phyloP scores from a whole-genome alignment of 352 stramenopile species.

The Globisporangium polare region DNA sequence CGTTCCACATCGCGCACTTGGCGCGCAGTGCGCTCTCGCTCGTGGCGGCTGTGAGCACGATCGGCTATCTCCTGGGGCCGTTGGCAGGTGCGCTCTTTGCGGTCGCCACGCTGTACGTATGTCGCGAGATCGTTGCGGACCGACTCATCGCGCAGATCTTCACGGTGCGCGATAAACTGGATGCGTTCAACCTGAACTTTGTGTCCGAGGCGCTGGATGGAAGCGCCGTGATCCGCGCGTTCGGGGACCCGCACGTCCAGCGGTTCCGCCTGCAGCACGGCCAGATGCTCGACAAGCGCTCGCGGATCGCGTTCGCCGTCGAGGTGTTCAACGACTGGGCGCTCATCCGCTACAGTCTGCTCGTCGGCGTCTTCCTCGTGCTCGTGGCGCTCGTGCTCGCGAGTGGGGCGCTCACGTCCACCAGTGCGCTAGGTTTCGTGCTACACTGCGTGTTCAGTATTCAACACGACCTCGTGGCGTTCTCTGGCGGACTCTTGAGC shows the following conservation, averaged over 20 bases:
- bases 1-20: constrained; percentile 25
- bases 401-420: constrained; percentile 16
- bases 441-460: constrained; percentile 33
- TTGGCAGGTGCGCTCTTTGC: constrained; percentile 20
- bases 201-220: constrained; percentile 40
- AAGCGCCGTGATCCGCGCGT: constrained; percentile 33
- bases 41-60: constrained; percentile 22
- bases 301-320: constrained; percentile 24
- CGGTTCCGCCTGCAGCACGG: constrained; percentile 26
- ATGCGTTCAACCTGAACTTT: constrained; percentile 29
- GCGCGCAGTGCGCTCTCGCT: constrained; percentile 29
- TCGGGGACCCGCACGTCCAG: constrained; percentile 24
- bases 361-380: constrained; percentile 29
- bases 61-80: constrained; percentile 30
- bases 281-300: constrained; percentile 30
- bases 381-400: constrained; percentile 30
- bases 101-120: constrained; percentile 23
- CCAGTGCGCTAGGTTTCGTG: constrained; percentile 28
- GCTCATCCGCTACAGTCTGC: constrained; percentile 30
- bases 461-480: constrained; percentile 30
- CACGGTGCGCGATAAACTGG: constrained; percentile 23
- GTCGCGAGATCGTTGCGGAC: constrained; percentile 28
- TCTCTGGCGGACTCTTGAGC: constrained; percentile 30
- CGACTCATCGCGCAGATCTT: constrained; percentile 32
- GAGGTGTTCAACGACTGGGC: constrained; percentile 31